Conservation (phyloP, 1,284 basidiomycete species). For the Trichosporon inkin region DNA sequence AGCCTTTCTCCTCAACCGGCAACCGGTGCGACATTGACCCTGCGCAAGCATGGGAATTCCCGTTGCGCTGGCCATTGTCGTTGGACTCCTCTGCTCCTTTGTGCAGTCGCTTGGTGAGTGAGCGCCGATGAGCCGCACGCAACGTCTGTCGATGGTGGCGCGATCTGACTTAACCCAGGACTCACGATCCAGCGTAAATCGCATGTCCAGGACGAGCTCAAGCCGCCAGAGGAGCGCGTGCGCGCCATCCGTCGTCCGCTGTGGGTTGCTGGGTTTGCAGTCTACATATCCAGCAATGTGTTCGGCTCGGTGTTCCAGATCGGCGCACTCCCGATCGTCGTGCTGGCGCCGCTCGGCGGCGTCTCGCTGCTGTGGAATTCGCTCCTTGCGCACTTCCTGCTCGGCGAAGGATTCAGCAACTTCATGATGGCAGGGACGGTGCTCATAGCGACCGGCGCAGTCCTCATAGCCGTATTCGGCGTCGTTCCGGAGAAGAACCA, state of each 20-base stretch:
- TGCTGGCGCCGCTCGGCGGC: conserved; percentile 86
- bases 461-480: conserved; percentile 84
- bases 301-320: conserved; percentile 86
- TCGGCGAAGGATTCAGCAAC: conserved; percentile 79
- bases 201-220: conserved; percentile 76
- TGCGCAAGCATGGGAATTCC: conserved; percentile 48
- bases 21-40: no score
- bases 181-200: conserved; percentile 93
- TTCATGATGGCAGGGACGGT: conserved; percentile 81
- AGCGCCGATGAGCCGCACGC: neutral
- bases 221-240: conserved; percentile 62
- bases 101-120: conserved; percentile 71
- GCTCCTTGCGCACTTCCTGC: conserved; percentile 77
- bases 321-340: conserved; percentile 85
- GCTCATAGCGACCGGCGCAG: conserved; percentile 82
- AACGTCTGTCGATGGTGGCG: neutral
- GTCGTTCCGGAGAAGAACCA: conserved; percentile 89
- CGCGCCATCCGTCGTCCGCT: conserved; percentile 73
- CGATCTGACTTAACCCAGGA: conserved; percentile 49
- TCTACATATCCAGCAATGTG: conserved; percentile 83
- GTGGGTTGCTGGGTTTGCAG: conserved; percentile 79
- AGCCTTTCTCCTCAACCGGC: no score
- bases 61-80: conserved; percentile 59
- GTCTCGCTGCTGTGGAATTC: conserved; percentile 92
- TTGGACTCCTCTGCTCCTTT: conserved; percentile 83